Percentiles rank a stretch among this genome's conserved stretches.
Evolutionary conservation across 768 basidiomycete genomes (phyloP).

Genomic region (Filobasidium wieringae): DNA sequence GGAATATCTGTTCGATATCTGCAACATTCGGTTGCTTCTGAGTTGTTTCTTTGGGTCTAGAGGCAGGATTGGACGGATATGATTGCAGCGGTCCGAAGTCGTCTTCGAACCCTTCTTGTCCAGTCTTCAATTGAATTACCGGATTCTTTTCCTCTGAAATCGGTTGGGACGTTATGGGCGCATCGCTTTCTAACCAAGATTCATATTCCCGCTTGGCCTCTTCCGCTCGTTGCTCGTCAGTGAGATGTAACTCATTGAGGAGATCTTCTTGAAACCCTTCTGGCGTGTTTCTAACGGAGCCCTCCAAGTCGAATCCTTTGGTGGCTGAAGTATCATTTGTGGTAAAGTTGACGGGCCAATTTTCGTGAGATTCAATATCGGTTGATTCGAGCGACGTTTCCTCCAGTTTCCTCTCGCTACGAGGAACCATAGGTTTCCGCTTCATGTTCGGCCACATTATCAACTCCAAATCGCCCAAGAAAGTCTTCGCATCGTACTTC

Average conservation of each 20-base stretch:
- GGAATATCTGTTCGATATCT: not conserved
- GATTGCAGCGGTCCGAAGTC: not conserved
- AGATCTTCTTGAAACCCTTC: not conserved
- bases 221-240: not conserved
- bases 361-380: no score
- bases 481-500: not conserved
- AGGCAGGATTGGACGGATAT: not conserved
- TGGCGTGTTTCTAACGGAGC: not conserved
- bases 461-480: not conserved
- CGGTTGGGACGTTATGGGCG: no score
- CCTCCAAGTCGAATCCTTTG: no score
- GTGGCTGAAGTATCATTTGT: no score
- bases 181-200: not conserved
- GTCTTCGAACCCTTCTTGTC: not conserved
- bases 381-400: no score
- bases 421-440: not conserved
- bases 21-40: not conserved
- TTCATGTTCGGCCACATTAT: not conserved
- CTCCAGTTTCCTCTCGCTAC: no score
- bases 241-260: not conserved
- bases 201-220: not conserved
- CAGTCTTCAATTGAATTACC: not conserved
- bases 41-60: not conserved
- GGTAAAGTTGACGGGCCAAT: no score
- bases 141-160: no score